These are phyloP conservation scores for Lecanicillium sp. DNA, from an alignment of 2,329 filamentous ascomycete species.

Conservation along the genomic window DNA sequence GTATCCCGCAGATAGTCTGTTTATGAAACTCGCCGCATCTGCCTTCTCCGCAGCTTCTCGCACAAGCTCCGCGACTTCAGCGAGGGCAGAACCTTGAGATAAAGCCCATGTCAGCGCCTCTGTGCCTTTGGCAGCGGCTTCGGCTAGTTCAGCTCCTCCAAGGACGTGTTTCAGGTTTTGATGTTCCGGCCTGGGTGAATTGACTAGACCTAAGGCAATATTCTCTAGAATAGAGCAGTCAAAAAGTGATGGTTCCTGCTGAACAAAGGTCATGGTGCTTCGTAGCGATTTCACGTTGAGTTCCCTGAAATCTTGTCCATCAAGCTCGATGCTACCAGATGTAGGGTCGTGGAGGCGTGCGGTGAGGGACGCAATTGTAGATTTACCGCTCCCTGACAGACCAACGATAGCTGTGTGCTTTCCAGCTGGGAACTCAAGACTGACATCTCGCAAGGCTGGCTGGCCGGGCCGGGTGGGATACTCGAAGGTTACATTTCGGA, in stretches of 20 bases:
- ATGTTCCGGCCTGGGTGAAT: too few relatives aligned
- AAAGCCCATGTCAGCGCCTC: slow-evolving; percentile 14
- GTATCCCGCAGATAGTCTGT: slow-evolving; percentile 38
- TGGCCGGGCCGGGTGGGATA: slow-evolving; percentile 26
- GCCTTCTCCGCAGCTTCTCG: slow-evolving; percentile 42
- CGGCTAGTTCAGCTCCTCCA: slow-evolving; percentile 32
- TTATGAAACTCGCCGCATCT: slow-evolving; percentile 45
- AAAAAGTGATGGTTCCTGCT: slow-evolving; percentile 25
- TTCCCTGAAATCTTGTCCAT: slow-evolving; percentile 24
- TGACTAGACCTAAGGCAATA: slow-evolving; percentile 33
- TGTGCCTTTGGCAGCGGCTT: slow-evolving; percentile 28
- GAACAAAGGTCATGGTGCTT: slow-evolving; percentile 23
- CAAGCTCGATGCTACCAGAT: slow-evolving; percentile 26
- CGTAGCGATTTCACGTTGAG: slow-evolving; percentile 27
- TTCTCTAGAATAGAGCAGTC: slow-evolving; percentile 32
- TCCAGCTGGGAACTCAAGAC: slow-evolving; percentile 24
- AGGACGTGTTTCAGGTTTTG: slow-evolving; percentile 27
- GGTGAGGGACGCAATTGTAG: slow-evolving; percentile 31
- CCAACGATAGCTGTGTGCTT: slow-evolving; percentile 43
- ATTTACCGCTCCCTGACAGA: slow-evolving; percentile 41
- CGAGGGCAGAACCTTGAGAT: slow-evolving; percentile 13
- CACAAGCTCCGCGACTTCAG: slow-evolving; percentile 38
- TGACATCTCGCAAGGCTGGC: slow-evolving; percentile 26
- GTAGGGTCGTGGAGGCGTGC: slow-evolving; percentile 38
- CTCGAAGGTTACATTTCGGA: slow-evolving; percentile 25